These are phyloP conservation scores for Sideroxylon spinosum DNA, from an alignment of 179 eudicot species.

Conservation along the genomic window DNA sequence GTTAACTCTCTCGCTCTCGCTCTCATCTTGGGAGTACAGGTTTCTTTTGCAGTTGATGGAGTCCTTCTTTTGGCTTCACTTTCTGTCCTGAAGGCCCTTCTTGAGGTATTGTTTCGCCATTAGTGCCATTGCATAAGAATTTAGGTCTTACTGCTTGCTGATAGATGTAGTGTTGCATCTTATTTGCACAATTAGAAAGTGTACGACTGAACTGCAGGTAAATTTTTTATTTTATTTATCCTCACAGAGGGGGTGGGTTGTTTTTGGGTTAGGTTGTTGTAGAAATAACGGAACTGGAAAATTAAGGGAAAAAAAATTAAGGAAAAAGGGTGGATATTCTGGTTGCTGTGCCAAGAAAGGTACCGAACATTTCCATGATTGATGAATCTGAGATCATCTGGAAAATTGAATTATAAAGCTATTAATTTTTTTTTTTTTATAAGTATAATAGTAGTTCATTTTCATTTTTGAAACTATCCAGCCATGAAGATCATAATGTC, in stretches of 20 bases:
- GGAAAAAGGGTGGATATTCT: background rate
- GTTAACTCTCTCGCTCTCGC: background rate
- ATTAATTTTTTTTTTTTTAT: background rate
- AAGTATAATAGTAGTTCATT: too few relatives aligned
- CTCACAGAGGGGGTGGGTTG: background rate
- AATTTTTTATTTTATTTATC: background rate
- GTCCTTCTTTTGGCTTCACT: conserved; percentile 26
- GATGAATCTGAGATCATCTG: background rate
- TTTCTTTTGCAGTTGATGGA: conserved; percentile 29
- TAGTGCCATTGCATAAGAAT: background rate
- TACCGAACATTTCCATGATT: background rate
- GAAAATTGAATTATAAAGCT: background rate
- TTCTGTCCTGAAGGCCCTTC: conserved; percentile 29
- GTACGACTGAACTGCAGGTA: background rate
- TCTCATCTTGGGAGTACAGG: conserved; percentile 18
- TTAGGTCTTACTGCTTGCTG: background rate
- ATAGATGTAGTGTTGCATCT: background rate
- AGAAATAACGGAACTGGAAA: background rate
- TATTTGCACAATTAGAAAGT: background rate
- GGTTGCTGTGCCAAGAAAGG: background rate
- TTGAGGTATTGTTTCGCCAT: conserved; percentile 23
- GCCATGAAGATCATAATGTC: background rate
- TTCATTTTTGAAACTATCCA: too few relatives aligned
- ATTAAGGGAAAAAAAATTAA: background rate
- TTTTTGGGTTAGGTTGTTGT: background rate